Percentiles rank a stretch among this genome's conserved stretches.
These are phyloP conservation scores for Ricinus communis DNA, from an alignment of 345 rosid species.

Conservation along the genomic window DNA sequence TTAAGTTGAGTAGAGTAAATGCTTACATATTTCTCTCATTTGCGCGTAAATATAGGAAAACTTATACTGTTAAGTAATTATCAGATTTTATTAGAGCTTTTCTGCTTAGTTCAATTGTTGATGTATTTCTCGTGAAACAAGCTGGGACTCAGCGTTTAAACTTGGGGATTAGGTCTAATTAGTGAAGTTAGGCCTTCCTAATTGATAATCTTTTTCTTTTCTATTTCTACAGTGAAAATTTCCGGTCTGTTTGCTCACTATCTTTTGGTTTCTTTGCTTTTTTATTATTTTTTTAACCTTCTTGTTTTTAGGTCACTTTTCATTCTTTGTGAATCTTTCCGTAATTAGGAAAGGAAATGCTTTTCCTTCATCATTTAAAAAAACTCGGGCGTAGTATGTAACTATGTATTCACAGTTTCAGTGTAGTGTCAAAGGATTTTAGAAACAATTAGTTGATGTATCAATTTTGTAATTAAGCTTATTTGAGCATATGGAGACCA, in stretches of 20 bases:
- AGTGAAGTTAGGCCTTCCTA: background rate
- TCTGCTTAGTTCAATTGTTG: background rate
- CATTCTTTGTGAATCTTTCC: background rate
- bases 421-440: background rate
- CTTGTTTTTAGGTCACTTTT: constrained; percentile 12
- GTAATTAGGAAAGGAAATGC: background rate
- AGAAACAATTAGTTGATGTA: background rate
- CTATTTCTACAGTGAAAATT: background rate
- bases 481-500: constrained; percentile 16
- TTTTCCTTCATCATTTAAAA: background rate
- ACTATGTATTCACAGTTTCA: background rate
- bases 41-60: no score
- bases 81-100: background rate
- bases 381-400: background rate
- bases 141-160: constrained; percentile 1
- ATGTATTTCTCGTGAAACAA: background rate
- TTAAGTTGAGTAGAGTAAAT: constrained; percentile 13
- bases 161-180: background rate
- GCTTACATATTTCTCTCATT: no score
- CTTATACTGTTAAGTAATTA: background rate
- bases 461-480: constrained; percentile 14
- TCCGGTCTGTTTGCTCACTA: background rate
- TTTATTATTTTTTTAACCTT: constrained; percentile 3
- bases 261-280: constrained; percentile 15
- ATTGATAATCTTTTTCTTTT: background rate